These are phyloP conservation scores for Aspergillus carlsbadensis DNA, from an alignment of 495 filamentous ascomycete species.

Conservation along the genomic window DNA sequence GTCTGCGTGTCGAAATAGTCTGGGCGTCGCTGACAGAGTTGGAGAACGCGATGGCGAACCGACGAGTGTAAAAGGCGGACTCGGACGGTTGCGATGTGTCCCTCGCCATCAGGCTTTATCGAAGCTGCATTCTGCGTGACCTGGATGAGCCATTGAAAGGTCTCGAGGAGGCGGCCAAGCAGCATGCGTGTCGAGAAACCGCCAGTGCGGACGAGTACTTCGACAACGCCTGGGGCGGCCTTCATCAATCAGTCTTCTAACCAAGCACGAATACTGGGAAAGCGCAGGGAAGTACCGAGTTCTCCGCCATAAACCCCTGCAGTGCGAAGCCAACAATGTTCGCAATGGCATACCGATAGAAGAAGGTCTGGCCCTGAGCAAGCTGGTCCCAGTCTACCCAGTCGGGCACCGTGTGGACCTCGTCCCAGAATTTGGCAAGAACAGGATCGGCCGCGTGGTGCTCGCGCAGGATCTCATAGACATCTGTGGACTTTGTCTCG, in stretches of 20 bases:
- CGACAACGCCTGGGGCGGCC: slow-evolving; percentile 53
- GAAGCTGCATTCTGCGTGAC: slow-evolving; percentile 59
- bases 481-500: slow-evolving; percentile 2
- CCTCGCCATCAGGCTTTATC: slow-evolving; percentile 64
- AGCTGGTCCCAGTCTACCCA: slow-evolving; percentile 77
- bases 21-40: slow-evolving; percentile 46
- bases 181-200: slow-evolving; percentile 63
- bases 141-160: slow-evolving; percentile 62
- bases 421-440: slow-evolving; percentile 55
- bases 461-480: slow-evolving; percentile 25
- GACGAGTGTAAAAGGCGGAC: slow-evolving; percentile 71
- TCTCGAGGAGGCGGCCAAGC: slow-evolving; percentile 56
- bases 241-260: neutral
- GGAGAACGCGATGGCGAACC: slow-evolving; percentile 63
- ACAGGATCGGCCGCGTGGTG: slow-evolving; percentile 48
- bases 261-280: too few species aligned
- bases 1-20: slow-evolving; percentile 57
- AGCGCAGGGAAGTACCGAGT: slow-evolving; percentile 12
- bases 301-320: slow-evolving; percentile 64
- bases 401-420: slow-evolving; percentile 58
- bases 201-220: slow-evolving; percentile 65
- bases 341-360: slow-evolving; percentile 62
- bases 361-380: slow-evolving; percentile 58
- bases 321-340: slow-evolving; percentile 62
- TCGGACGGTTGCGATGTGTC: slow-evolving; percentile 61